A percentile compares a stretch with the other conserved stretches of the same genome.
Conservation (phyloP, 2,329 filamentous ascomycete species). For the Parafenestella ontariensis region DNA sequence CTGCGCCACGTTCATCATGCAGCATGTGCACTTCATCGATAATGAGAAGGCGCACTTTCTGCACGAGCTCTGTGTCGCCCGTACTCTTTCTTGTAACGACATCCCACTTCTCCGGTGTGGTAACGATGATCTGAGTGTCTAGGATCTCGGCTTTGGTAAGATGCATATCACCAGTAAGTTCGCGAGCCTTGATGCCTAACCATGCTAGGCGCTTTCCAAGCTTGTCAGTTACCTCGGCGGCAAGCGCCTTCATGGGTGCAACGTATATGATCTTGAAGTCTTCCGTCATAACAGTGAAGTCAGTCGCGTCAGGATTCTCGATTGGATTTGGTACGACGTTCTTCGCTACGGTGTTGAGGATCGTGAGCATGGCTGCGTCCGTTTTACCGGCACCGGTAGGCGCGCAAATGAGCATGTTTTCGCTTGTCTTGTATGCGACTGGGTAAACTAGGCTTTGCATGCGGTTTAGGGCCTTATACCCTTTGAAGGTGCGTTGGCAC, state of each 20-base stretch:
- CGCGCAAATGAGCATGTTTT: constrained; percentile 98
- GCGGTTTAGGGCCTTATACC: constrained; percentile 90
- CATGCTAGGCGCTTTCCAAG: constrained; percentile 89
- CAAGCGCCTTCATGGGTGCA: constrained; percentile 97
- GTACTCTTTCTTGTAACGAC: constrained; percentile 97
- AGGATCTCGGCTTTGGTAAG: constrained; percentile 96
- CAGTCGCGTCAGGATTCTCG: constrained; percentile 73
- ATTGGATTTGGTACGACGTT: constrained; percentile 82
- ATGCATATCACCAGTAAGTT: constrained; percentile 98
- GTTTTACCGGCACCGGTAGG: constrained; percentile 99
- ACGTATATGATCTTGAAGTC: constrained; percentile 99
- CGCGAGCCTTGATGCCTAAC: constrained; percentile 90
- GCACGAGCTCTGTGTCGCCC: constrained; percentile 94
- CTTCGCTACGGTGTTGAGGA: constrained; percentile 87
- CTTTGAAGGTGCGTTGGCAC: constrained; percentile 89
- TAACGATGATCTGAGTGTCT: constrained; percentile 96
- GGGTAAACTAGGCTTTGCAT: constrained; percentile 98
- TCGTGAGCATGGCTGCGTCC: constrained; percentile 95
- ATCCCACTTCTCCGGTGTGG: constrained; percentile 99
- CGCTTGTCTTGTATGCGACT: constrained; percentile 91
- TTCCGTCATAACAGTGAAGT: constrained; percentile 82
- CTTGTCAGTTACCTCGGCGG: constrained; percentile 95
- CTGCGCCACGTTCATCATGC: constrained; percentile 94
- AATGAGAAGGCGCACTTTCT: constrained; percentile 94
- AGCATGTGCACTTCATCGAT: constrained; percentile 99